phyloP scores from a whole-genome alignment of 2,329 filamentous ascomycete genomes.

The Cladosporium halotolerans region DNA sequence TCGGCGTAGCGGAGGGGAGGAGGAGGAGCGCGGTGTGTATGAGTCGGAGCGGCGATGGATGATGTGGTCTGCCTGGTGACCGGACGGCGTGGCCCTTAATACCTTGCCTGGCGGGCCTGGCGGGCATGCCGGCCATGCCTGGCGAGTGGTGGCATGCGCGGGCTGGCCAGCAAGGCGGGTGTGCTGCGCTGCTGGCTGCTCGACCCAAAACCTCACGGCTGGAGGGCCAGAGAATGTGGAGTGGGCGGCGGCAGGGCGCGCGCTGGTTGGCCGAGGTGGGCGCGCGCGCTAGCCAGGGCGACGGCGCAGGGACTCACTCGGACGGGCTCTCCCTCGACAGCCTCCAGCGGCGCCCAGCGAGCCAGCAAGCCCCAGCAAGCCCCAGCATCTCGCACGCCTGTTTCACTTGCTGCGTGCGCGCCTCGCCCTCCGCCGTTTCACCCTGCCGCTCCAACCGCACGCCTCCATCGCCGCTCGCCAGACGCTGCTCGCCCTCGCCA shows the following conservation, averaged over 20 bases:
- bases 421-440: conserved; percentile 3
- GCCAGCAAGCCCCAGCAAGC: not conserved
- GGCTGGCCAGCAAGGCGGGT: conserved; percentile 6
- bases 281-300: not conserved
- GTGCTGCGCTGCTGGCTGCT: conserved; percentile 1
- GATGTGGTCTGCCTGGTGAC: not conserved
- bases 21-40: not conserved
- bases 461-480: not conserved
- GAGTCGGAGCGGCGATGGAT: no score
- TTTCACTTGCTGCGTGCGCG: conserved; percentile 5
- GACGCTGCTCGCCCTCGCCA: no score
- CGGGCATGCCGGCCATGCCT: no score
- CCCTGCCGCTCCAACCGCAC: conserved; percentile 10
- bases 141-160: not conserved
- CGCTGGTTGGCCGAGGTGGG: conserved; percentile 1
- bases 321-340: no score
- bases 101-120: no score
- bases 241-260: not conserved
- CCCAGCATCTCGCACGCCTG: not conserved
- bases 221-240: conserved; percentile 6
- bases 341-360: no score
- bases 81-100: no score
- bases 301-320: not conserved
- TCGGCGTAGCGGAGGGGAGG: not conserved
- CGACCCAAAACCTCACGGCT: conserved; percentile 3